phyloP scores from a whole-genome alignment of 2,329 filamentous ascomycete species.

The Diaporthe nobilis region DNA sequence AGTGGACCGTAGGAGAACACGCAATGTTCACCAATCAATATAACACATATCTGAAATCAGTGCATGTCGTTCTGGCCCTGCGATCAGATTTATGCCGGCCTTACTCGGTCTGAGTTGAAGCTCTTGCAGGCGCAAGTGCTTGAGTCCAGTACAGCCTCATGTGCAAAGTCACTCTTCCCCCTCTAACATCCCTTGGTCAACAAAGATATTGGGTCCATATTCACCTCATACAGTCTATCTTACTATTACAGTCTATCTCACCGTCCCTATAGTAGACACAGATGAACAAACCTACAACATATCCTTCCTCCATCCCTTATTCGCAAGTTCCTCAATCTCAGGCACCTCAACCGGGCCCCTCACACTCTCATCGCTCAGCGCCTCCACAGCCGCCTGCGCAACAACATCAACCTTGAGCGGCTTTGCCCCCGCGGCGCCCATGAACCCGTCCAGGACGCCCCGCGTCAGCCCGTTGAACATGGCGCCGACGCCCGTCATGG shows the following conservation, averaged over 20 bases:
- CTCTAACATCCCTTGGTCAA: not conserved
- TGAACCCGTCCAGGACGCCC: slow-evolving; percentile 79
- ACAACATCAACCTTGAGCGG: slow-evolving; percentile 90
- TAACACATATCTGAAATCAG: not conserved
- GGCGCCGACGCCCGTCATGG: slow-evolving; percentile 79
- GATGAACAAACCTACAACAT: slow-evolving; percentile 78
- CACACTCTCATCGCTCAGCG: slow-evolving; percentile 79
- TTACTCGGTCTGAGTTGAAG: not conserved
- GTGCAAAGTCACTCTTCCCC: not conserved
- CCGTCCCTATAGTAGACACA: not conserved
- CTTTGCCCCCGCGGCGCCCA: slow-evolving; percentile 88
- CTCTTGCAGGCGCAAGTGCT: no score
- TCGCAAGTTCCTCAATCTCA: slow-evolving; percentile 85
- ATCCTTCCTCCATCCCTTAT: slow-evolving; percentile 86
- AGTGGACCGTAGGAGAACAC: not conserved
- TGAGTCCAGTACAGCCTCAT: no score
- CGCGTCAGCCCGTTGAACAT: slow-evolving; percentile 84
- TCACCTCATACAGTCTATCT: slow-evolving; percentile 1
- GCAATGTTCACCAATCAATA: not conserved
- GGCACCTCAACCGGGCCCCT: slow-evolving; percentile 83
- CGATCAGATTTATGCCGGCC: not conserved
- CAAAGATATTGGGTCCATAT: no score
- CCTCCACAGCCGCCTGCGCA: slow-evolving; percentile 91
- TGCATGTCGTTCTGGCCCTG: not conserved
- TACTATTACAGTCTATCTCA: slow-evolving; percentile 26